These are phyloP conservation scores for Phialocephala sp. DNA, from an alignment of 2,329 filamentous ascomycete species.

Conservation along the genomic window DNA sequence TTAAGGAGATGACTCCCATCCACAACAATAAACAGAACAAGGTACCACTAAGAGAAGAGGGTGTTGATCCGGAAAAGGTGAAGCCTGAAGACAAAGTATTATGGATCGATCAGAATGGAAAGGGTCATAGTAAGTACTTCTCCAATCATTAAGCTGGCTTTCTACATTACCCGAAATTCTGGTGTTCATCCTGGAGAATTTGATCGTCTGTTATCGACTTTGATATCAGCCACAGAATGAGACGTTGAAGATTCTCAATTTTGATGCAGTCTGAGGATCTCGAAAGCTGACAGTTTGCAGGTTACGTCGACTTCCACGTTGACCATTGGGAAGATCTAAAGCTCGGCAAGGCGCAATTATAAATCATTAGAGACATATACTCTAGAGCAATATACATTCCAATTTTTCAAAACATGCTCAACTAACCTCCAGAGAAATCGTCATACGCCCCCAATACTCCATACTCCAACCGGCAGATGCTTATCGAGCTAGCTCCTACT, in stretches of 20 bases:
- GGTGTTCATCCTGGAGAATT: background rate
- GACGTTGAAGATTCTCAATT: background rate
- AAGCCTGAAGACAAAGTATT: constrained; percentile 50
- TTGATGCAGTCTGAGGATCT: background rate
- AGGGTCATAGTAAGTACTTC: constrained; percentile 47
- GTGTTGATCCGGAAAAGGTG: constrained; percentile 62
- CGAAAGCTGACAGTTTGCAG: background rate
- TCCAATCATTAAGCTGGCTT: background rate
- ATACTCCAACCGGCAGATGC: background rate
- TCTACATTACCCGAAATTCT: background rate
- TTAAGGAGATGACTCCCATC: constrained; percentile 63
- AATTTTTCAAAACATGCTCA: constrained; percentile 1
- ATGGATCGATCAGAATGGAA: constrained; percentile 64
- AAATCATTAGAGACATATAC: constrained; percentile 15
- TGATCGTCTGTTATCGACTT: background rate
- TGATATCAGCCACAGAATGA: background rate
- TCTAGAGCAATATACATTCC: constrained; percentile 10
- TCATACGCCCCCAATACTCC: background rate
- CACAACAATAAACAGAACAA: constrained; percentile 87
- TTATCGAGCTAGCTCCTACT: background rate
- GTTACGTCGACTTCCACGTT: constrained; percentile 63
- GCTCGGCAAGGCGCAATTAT: constrained; percentile 53
- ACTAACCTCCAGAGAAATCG: background rate
- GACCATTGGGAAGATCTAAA: constrained; percentile 62
- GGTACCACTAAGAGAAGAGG: constrained; percentile 69